A percentile compares a stretch with the other conserved stretches of the same genome.
phyloP scores from a whole-genome alignment of 306 rosid species.

The Trichosanthes truncata region DNA sequence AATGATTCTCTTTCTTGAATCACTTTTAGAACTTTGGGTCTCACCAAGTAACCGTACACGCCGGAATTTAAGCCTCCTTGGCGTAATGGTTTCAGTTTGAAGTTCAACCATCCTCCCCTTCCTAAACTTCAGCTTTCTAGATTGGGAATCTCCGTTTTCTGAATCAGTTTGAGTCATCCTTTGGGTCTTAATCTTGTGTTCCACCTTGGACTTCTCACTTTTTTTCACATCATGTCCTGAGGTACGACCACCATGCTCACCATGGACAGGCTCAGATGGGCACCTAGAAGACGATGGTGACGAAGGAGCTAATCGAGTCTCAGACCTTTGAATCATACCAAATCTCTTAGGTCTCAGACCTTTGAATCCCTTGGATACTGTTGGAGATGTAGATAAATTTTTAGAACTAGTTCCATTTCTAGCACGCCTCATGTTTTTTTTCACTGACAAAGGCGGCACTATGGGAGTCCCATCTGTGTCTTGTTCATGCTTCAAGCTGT shows the following conservation, averaged over 20 bases:
- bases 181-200: slow-evolving; percentile 26
- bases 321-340: neutral
- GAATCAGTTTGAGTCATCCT: slow-evolving; percentile 18
- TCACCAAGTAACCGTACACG: slow-evolving; percentile 31
- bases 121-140: slow-evolving; percentile 43
- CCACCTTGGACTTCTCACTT: slow-evolving; percentile 15
- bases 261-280: slow-evolving; percentile 13
- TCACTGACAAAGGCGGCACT: slow-evolving; percentile 14
- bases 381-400: slow-evolving; percentile 4
- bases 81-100: slow-evolving; percentile 37
- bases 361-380: neutral
- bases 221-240: slow-evolving; percentile 1
- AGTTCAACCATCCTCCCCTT: slow-evolving; percentile 57
- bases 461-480: slow-evolving; percentile 16
- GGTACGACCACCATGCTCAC: slow-evolving; percentile 24
- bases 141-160: slow-evolving; percentile 24
- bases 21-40: slow-evolving; percentile 17
- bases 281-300: slow-evolving; percentile 17
- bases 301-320: slow-evolving; percentile 19
- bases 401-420: slow-evolving; percentile 15
- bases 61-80: slow-evolving; percentile 67
- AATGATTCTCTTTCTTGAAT: slow-evolving; percentile 13
- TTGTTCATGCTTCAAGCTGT: slow-evolving; percentile 22
- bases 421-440: slow-evolving; percentile 21
- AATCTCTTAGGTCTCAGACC: slow-evolving; percentile 11